Conservation (phyloP, 805 yeast genomes). For the Candida morakotiae region DNA sequence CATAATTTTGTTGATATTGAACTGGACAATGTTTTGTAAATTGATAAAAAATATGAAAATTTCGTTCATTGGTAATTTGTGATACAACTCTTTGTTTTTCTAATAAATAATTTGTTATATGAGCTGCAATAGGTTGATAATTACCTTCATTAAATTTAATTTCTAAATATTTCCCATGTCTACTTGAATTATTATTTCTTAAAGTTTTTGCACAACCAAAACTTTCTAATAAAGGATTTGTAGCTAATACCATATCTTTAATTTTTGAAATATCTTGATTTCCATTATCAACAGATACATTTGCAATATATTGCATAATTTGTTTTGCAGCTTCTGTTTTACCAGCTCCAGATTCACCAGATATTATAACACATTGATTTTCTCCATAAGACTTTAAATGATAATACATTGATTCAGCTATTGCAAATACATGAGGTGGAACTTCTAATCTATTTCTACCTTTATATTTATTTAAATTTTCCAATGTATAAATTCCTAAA, state of each 20-base stretch:
- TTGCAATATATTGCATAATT: constrained; percentile 94
- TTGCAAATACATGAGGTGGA: constrained; percentile 97
- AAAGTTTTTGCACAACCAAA: constrained; percentile 93
- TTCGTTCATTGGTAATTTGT: constrained; percentile 87
- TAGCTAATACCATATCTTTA: constrained; percentile 96
- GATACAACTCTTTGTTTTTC: constrained; percentile 98
- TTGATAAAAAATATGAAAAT: constrained; percentile 96
- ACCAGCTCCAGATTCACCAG: constrained; percentile 98
- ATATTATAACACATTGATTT: constrained; percentile 93
- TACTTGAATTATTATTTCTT: constrained; percentile 82
- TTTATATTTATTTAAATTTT: constrained; percentile 67
- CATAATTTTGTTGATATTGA: constrained; percentile 74
- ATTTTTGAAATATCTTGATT: constrained; percentile 74
- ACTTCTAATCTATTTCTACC: constrained; percentile 94
- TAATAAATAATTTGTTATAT: constrained; percentile 87
- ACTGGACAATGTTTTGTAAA: constrained; percentile 89
- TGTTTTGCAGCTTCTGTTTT: constrained; percentile 97
- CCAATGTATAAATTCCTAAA: constrained; percentile 88
- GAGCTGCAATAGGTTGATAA: constrained; percentile 91
- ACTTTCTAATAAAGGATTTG: constrained; percentile 86
- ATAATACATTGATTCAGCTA: constrained; percentile 96
- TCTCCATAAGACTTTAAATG: constrained; percentile 92
- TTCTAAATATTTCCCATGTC: constrained; percentile 92
- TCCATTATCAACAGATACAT: constrained; percentile 70
- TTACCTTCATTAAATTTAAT: constrained; percentile 70